A percentile compares a stretch with the other conserved stretches of the same genome.
Evolutionary conservation across 2,329 filamentous ascomycete species (phyloP).

Genomic region (Pseudogymnoascus sp.): DNA sequence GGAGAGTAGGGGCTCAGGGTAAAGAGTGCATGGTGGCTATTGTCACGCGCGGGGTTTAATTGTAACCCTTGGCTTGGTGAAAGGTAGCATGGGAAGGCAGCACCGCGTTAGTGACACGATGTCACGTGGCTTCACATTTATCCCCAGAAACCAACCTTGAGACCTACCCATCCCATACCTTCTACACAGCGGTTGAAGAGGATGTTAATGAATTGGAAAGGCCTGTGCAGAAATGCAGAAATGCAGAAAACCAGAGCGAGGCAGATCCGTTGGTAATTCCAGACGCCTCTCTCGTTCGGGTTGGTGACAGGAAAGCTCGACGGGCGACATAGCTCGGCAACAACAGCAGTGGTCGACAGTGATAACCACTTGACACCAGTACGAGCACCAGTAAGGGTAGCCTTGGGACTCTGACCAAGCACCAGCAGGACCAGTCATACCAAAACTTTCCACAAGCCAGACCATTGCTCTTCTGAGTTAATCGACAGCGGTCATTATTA

Average conservation of each 20-base stretch:
- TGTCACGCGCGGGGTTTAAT: slow-evolving; percentile 2
- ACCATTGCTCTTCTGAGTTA: not conserved
- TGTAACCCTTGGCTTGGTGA: not conserved
- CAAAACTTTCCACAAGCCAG: not conserved
- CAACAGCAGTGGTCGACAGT: not conserved
- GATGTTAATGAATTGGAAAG: no score
- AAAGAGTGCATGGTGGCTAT: not conserved
- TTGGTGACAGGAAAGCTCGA: not conserved
- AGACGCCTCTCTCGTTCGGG: no score
- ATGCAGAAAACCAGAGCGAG: no score
- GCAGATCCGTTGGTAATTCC: no score
- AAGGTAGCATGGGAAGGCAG: not conserved
- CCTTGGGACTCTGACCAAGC: no score
- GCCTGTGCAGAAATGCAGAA: no score
- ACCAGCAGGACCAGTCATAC: not conserved
- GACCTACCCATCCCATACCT: no score
- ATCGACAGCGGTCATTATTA: no score
- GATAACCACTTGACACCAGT: not conserved
- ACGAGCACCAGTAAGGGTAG: not conserved
- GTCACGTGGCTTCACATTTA: not conserved
- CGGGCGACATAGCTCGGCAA: not conserved
- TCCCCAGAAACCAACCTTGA: not conserved
- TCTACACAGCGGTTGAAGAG: no score
- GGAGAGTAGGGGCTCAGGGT: not conserved
- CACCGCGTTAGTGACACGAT: slow-evolving; percentile 6